Percentiles rank a stretch among this genome's conserved stretches.
These are phyloP conservation scores for Albugo candida DNA, from an alignment of 352 stramenopile species.

Conservation along the genomic window DNA sequence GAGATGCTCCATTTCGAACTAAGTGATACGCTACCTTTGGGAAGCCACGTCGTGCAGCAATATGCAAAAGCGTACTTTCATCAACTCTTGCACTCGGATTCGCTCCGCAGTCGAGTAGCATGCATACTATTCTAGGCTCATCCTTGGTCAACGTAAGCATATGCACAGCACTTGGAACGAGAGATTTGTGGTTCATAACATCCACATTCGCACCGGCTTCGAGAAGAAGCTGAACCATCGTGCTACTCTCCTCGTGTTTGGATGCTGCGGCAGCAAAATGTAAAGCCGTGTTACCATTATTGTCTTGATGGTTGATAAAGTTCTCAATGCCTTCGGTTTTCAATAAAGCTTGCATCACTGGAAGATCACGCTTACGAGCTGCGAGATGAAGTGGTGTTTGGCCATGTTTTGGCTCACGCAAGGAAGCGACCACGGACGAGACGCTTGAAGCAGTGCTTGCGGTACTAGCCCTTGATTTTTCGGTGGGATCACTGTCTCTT, in stretches of 20 bases:
- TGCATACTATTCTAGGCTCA: constrained; percentile 33
- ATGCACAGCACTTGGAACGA: constrained; percentile 47
- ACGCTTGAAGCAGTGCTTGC: constrained; percentile 41
- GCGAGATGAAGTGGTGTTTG: constrained; percentile 63
- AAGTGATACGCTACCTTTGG: constrained; percentile 29
- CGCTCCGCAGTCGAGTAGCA: constrained; percentile 41
- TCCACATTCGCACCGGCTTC: constrained; percentile 26
- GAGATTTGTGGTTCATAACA: constrained; percentile 34
- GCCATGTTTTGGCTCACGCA: constrained; percentile 54
- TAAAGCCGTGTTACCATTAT: constrained; percentile 64
- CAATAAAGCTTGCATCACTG: constrained; percentile 48
- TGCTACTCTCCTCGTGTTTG: constrained; percentile 21
- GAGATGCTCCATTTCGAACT: constrained; percentile 41
- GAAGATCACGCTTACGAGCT: constrained; percentile 48
- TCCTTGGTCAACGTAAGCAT: constrained; percentile 64
- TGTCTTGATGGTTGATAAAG: constrained; percentile 45
- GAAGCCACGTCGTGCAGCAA: constrained; percentile 27
- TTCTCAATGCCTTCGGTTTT: constrained; percentile 47
- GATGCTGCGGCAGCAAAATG: constrained; percentile 57
- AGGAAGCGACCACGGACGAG: constrained; percentile 41
- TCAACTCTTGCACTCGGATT: constrained; percentile 19
- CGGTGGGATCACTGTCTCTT: constrained; percentile 12
- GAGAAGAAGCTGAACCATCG: constrained; percentile 27
- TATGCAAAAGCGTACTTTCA: constrained; percentile 38
- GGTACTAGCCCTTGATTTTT: constrained; percentile 27